Base-by-base conservation (phyloP, 345 rosid species). In the Streptanthus diversifolius region DNA sequence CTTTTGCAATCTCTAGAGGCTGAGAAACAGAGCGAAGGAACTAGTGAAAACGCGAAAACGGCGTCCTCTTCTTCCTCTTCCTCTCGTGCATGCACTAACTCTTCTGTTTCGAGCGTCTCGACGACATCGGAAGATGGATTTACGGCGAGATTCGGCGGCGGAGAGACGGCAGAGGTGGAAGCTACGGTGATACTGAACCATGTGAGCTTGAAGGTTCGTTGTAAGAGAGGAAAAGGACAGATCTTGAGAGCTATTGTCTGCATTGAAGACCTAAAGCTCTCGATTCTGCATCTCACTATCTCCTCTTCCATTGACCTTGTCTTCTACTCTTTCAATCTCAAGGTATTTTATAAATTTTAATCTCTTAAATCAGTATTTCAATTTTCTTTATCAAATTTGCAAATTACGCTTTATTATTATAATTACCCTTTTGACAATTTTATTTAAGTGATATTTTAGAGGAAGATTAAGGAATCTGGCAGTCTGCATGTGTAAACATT, bases 321-420 rank as follows among this genome's bases (percentile, higher is more conserved):
- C 71, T 72, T 81, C 71, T 90, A 90, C 86, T 82, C 93, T n/a
- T 86, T 90, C 77, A 87, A 86, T 78, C 91, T 90, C 43, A 90
- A 85, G 96, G 96, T 90, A 82, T 51, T 2, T 37, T 3, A 1
- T 15, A 9, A 56, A 35, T 35, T 35, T 7, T 15, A 21, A 49
- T 48, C 29, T 49, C 29, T 5, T 21, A 49, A 21, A 49, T 11
- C n/a, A 21, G 29, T 29, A 14, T 32, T 53, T 19, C 22, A 62
- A 14, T 40, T 40, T 12, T 14, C 6, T 14, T 21, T n/a, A 4
- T 49, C 17, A 62, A 44, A 12, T 13, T 35, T 59, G 24, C 24
- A 33, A 36, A n/a, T 53, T 71, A 49, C 11, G 15, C 58, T 18
- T 13, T 27, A 25, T 35, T 48, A 7, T 4, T 27, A 54, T 27